A percentile compares a stretch with the other conserved stretches of the same genome.
Evolutionary conservation across 495 filamentous ascomycete genomes (phyloP).

Genomic region (Penicillium coffeae): DNA sequence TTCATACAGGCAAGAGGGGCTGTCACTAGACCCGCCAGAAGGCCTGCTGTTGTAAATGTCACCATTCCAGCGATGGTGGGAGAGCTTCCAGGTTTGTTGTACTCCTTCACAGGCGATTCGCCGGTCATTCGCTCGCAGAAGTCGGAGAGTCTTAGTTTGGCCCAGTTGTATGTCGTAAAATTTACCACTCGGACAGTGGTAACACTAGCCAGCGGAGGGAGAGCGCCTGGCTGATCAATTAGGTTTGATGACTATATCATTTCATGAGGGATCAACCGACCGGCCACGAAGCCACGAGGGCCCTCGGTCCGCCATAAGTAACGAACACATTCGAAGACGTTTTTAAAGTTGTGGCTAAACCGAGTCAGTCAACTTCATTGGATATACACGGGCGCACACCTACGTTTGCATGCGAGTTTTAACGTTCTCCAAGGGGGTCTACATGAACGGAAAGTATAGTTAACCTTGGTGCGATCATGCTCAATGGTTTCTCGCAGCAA

Average conservation of each 20-base stretch:
- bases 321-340: conserved; percentile 37
- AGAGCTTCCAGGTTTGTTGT: conserved; percentile 63
- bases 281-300: conserved; percentile 45
- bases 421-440: conserved; percentile 48
- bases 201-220: conserved; percentile 79
- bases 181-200: conserved; percentile 86
- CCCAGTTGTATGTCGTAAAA: conserved; percentile 87
- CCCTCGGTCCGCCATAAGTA: conserved; percentile 47
- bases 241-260: not conserved
- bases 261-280: conserved; percentile 16
- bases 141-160: conserved; percentile 69
- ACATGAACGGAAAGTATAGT: not conserved
- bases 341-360: conserved; percentile 41
- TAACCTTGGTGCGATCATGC: not conserved
- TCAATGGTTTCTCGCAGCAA: not conserved
- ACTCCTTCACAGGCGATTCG: conserved; percentile 64
- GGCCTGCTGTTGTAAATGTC: conserved; percentile 75
- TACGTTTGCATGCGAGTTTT: conserved; percentile 53
- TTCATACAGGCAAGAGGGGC: conserved; percentile 83
- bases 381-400: conserved; percentile 5
- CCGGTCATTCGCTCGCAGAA: conserved; percentile 52
- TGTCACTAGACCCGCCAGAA: conserved; percentile 73
- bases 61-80: conserved; percentile 65
- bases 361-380: not conserved
- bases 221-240: conserved; percentile 54